A percentile compares a stretch with the other conserved stretches of the same genome.
These are phyloP conservation scores for Boletus fagicola DNA, from an alignment of 768 basidiomycete genomes.

Conservation along the genomic window DNA sequence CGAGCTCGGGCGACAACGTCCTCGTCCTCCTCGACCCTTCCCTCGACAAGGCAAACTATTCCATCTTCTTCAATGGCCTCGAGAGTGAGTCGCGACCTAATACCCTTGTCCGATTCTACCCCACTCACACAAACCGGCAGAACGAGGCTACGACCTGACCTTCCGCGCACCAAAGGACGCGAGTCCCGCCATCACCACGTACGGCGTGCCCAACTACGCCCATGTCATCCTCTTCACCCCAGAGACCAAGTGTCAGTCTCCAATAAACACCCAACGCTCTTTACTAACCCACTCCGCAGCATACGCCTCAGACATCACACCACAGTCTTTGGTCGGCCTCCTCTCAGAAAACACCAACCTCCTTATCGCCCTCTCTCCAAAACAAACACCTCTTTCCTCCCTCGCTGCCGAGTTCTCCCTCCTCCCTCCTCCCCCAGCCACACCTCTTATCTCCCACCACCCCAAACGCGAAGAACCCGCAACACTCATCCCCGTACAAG, in stretches of 20 bases:
- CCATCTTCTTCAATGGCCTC: constrained; percentile 78
- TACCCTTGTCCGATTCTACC: neutral
- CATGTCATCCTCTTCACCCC: constrained; percentile 89
- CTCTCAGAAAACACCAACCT: constrained; percentile 75
- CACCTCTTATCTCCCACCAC: constrained; percentile 84
- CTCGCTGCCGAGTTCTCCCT: constrained; percentile 92
- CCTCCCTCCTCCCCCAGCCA: constrained; percentile 80
- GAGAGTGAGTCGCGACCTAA: constrained; percentile 51
- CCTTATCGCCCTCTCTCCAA: constrained; percentile 76
- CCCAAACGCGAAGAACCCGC: constrained; percentile 64
- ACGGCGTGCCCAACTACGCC: constrained; percentile 72
- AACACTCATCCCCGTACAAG: constrained; percentile 63
- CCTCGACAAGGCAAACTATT: constrained; percentile 66
- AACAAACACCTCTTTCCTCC: constrained; percentile 68
- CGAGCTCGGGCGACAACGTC: constrained; percentile 80
- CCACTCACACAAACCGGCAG: constrained; percentile 37
- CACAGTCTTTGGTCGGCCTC: constrained; percentile 74
- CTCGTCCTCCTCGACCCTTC: constrained; percentile 80
- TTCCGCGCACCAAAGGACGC: constrained; percentile 83
- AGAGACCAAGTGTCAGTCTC: constrained; percentile 69
- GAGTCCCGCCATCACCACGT: constrained; percentile 60
- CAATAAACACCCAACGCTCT: no score
- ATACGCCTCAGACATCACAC: constrained; percentile 72
- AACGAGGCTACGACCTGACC: constrained; percentile 80
- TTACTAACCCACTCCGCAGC: constrained; percentile 38